Conservation (phyloP, 2,329 filamentous ascomycete genomes). For the Fusarium bulbicola region DNA sequence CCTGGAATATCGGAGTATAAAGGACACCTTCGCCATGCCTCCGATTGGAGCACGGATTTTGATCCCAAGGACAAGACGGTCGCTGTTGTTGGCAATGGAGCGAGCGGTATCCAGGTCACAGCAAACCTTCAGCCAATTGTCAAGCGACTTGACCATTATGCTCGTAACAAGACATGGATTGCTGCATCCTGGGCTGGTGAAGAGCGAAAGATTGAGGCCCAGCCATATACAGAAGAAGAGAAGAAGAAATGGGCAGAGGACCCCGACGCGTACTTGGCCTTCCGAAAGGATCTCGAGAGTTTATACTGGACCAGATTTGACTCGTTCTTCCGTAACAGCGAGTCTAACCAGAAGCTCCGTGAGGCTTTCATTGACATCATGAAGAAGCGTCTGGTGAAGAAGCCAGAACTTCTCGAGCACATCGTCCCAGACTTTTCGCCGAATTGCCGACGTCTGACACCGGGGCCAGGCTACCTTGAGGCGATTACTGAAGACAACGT, state of each 20-base stretch:
- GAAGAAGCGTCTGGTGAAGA: constrained; percentile 60
- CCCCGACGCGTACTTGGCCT: constrained; percentile 67
- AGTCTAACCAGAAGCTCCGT: constrained; percentile 58
- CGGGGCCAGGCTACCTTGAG: constrained; percentile 74
- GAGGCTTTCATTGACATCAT: constrained; percentile 60
- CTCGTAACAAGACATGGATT: constrained; percentile 73
- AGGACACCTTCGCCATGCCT: constrained; percentile 67
- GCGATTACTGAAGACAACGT: constrained; percentile 70
- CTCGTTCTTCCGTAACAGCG: constrained; percentile 62
- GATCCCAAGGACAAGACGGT: constrained; percentile 60
- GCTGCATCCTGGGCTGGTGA: constrained; percentile 68
- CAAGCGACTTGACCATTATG: constrained; percentile 69
- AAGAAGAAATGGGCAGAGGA: constrained; percentile 65
- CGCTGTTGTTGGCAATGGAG: constrained; percentile 71
- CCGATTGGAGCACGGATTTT: constrained; percentile 65
- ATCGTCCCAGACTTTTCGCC: constrained; percentile 71
- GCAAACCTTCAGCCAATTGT: constrained; percentile 61
- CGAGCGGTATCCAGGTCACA: constrained; percentile 67
- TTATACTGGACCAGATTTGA: constrained; percentile 70
- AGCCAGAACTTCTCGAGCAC: constrained; percentile 63
- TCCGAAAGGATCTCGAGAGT: constrained; percentile 65
- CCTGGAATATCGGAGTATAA: constrained; percentile 64
- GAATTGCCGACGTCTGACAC: constrained; percentile 71
- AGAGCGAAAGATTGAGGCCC: constrained; percentile 64
- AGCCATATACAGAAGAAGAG: constrained; percentile 64